Evolutionary conservation across 306 rosid species (phyloP).

Genomic region (Carpinus fangiana): DNA sequence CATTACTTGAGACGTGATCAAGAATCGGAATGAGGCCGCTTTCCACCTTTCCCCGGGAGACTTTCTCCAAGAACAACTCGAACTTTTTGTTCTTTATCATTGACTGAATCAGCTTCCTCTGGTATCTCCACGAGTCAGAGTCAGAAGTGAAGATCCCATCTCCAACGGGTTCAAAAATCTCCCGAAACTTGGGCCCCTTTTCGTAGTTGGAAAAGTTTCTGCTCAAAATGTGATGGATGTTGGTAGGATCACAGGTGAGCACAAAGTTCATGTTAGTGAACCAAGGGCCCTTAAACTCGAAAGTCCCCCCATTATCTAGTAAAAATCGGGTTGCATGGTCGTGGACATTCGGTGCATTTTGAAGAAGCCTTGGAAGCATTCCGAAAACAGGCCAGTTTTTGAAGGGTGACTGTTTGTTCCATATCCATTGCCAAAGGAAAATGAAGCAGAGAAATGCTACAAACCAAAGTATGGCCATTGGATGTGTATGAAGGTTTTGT

Average conservation of each 20-base stretch:
- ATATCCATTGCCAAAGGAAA: background rate
- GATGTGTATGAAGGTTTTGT: too few species aligned
- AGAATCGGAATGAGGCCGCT: slow-evolving; percentile 29
- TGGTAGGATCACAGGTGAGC: slow-evolving; percentile 29
- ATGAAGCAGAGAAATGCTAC: background rate
- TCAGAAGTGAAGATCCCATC: slow-evolving; percentile 40
- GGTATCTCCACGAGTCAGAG: slow-evolving; percentile 25
- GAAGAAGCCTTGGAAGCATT: slow-evolving; percentile 12
- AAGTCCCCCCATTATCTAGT: background rate
- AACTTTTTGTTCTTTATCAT: background rate
- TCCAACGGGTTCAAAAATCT: slow-evolving; percentile 37
- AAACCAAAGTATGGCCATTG: slow-evolving; percentile 11
- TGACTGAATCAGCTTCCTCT: slow-evolving; percentile 21
- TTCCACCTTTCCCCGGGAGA: slow-evolving; percentile 5
- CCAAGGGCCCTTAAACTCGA: slow-evolving; percentile 27
- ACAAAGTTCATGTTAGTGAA: slow-evolving; percentile 20
- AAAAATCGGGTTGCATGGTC: background rate
- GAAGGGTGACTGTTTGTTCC: background rate
- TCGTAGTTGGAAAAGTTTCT: slow-evolving; percentile 27
- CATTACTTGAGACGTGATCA: background rate
- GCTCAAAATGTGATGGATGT: slow-evolving; percentile 28
- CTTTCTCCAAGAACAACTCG: slow-evolving; percentile 1
- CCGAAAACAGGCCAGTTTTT: slow-evolving; percentile 8
- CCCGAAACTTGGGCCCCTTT: slow-evolving; percentile 30
- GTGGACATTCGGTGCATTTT: background rate